Conservation (phyloP, 2,329 filamentous ascomycete species). For the Scopulariopsis brevicaulis region DNA sequence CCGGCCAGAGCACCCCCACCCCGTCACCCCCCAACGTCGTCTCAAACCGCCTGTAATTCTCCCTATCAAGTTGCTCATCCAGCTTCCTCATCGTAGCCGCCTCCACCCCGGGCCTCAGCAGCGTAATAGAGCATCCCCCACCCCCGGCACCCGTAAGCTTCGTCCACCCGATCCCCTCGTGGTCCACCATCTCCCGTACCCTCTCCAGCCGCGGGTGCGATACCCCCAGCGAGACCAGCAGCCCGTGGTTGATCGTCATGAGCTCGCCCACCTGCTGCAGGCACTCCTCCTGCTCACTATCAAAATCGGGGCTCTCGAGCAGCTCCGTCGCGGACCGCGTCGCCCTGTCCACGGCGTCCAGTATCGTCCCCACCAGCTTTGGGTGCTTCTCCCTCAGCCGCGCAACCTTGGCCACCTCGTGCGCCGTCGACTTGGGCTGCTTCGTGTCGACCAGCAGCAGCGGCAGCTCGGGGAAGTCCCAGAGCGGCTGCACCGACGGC, state of each 20-base stretch:
- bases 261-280: slow-evolving; percentile 74
- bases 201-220: slow-evolving; percentile 90
- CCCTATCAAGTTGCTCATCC: slow-evolving; percentile 51
- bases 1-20: slow-evolving; percentile 88
- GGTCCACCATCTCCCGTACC: slow-evolving; percentile 81
- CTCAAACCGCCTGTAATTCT: slow-evolving; percentile 76
- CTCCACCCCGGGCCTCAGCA: slow-evolving; percentile 59
- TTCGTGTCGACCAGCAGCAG: slow-evolving; percentile 83
- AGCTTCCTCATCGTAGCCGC: slow-evolving; percentile 47
- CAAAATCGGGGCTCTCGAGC: slow-evolving; percentile 52
- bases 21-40: slow-evolving; percentile 88
- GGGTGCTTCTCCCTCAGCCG: slow-evolving; percentile 62
- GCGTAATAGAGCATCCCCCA: slow-evolving; percentile 88
- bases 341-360: slow-evolving; percentile 75
- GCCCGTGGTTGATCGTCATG: slow-evolving; percentile 87
- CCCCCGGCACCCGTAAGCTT: slow-evolving; percentile 94
- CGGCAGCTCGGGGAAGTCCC: slow-evolving; percentile 84
- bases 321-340: slow-evolving; percentile 42
- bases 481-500: slow-evolving; percentile 64
- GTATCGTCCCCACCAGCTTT: slow-evolving; percentile 64
- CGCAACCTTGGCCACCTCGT: slow-evolving; percentile 79
- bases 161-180: slow-evolving; percentile 87
- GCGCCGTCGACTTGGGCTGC: slow-evolving; percentile 73
- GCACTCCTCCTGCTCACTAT: slow-evolving; percentile 49
- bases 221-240: slow-evolving; percentile 83